Evolutionary conservation across 2,329 filamentous ascomycete species (phyloP), one percentile per base, ranked within the genome.

Genomic region (Reticulascus tulasneorum): DNA sequence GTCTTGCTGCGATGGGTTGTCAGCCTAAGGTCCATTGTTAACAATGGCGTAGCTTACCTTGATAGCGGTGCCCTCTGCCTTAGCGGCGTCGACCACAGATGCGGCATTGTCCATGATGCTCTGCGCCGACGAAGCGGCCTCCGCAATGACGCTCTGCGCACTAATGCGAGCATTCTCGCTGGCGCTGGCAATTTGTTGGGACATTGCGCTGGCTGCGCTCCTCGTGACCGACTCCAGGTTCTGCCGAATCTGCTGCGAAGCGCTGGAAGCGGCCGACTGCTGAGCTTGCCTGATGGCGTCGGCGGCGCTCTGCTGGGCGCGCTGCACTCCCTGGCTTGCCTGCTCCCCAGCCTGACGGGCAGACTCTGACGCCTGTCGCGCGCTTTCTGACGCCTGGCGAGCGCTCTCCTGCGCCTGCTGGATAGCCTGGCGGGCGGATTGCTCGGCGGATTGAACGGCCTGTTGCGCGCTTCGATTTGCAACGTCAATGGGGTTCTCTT

Each of bases 11-110:
- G n/a, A 6, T 9, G 29, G 27, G 19, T 33, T 20, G 20, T 16
- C 19, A 17, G 36, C 15, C 18, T 36, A 26, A 19, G 15, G 28
- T 3, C 12, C 7, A 16, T 23, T 12, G 2, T 23, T 6, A n/a
- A 27, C 12, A 32, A 26, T 6, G 9, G 15, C 6, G 12, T 17
- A 12, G 7, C 53, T 26, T 33, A 58, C 55, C 44, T 52, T 48
- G 7, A 55, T 48, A 7, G 48, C 33, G 2, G 55, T 58, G 13
- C 51, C 56, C 13, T 59, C 54, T 1, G 54, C 56, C 47, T 57
- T 49, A 4, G 53, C 58, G 17, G 47, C 44, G 38, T 50, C 47
- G 12, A 55, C 52, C 35, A 51, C n/a, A n/a, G n/a, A n/a, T n/a
- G n/a, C n/a, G n/a, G n/a, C n/a, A n/a, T n/a, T n/a, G n/a, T n/a